A percentile compares a stretch with the other conserved stretches of the same genome.
Evolutionary conservation across 2,329 filamentous ascomycete genomes (phyloP).

Genomic region (Juglanconis sp.): DNA sequence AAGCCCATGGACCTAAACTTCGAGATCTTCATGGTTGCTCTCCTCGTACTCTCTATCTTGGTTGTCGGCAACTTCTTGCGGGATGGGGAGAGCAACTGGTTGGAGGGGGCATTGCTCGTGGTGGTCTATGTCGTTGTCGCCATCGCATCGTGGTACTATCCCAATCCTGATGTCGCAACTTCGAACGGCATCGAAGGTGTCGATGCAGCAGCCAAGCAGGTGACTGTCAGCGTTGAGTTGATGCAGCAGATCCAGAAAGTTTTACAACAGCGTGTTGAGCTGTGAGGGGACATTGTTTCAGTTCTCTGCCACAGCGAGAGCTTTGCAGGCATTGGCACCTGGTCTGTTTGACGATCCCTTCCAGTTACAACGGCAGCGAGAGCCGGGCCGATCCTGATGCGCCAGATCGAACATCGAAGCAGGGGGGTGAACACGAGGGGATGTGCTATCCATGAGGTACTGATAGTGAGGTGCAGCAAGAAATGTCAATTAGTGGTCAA

Average conservation of each 20-base stretch:
- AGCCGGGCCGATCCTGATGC: too few species aligned
- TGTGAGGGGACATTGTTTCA: neutral
- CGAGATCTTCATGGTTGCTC: neutral
- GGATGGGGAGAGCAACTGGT: neutral
- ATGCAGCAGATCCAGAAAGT: neutral
- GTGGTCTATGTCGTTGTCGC: constrained; percentile 1
- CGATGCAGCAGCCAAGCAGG: neutral
- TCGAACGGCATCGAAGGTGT: neutral
- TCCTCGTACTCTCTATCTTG: neutral
- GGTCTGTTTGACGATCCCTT: too few species aligned
- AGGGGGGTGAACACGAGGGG: too few species aligned
- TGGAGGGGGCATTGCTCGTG: neutral
- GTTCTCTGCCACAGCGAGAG: too few species aligned
- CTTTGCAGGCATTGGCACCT: too few species aligned
- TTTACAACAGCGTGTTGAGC: neutral
- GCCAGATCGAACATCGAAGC: too few species aligned
- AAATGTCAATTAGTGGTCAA: too few species aligned
- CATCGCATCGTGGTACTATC: constrained; percentile 6
- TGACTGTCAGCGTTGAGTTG: neutral
- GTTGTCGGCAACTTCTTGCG: neutral
- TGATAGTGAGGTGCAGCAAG: too few species aligned
- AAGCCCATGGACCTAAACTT: neutral
- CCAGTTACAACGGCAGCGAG: too few species aligned
- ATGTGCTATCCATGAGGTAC: too few species aligned
- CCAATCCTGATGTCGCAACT: constrained; percentile 3